A percentile compares a stretch with the other conserved stretches of the same genome.
These are phyloP conservation scores for Leccinellum albellum DNA, from an alignment of 768 basidiomycete genomes.

Conservation along the genomic window DNA sequence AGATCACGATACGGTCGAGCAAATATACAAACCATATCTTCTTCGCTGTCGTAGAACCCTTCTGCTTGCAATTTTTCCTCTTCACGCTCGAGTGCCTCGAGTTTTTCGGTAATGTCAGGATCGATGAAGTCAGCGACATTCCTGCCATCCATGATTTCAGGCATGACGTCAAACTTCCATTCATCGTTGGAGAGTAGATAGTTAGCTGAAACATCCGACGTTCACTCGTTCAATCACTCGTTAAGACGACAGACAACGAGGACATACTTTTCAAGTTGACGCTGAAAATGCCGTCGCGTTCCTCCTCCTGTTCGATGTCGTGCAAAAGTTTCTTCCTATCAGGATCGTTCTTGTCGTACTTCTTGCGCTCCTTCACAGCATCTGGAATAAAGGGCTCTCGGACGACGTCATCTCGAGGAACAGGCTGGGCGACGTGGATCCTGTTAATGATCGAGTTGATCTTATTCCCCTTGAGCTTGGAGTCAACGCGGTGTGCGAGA, in stretches of 20 bases:
- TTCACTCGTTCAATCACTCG: not conserved
- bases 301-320: slow-evolving; percentile 83
- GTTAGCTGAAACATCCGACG: slow-evolving; percentile 58
- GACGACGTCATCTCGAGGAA: slow-evolving; percentile 84
- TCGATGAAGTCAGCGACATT: slow-evolving; percentile 99
- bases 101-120: slow-evolving; percentile 93
- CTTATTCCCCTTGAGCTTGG: slow-evolving; percentile 90
- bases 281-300: slow-evolving; percentile 88
- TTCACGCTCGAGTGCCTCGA: slow-evolving; percentile 95
- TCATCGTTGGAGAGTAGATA: slow-evolving; percentile 85
- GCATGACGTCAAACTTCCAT: slow-evolving; percentile 96
- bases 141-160: slow-evolving; percentile 99
- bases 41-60: slow-evolving; percentile 91
- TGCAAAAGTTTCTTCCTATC: slow-evolving; percentile 67
- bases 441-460: slow-evolving; percentile 91
- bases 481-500: slow-evolving; percentile 90
- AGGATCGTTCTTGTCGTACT: slow-evolving; percentile 86
- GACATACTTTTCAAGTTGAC: slow-evolving; percentile 80
- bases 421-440: slow-evolving; percentile 92
- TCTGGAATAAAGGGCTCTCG: slow-evolving; percentile 90
- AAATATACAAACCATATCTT: slow-evolving; percentile 63
- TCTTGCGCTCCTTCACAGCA: slow-evolving; percentile 65
- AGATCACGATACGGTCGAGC: not conserved
- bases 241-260: not conserved
- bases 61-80: slow-evolving; percentile 92